A percentile compares a stretch with the other conserved stretches of the same genome.
These are phyloP conservation scores for Austropuccinia psidii DNA, from an alignment of 1,284 basidiomycete genomes.

Conservation along the genomic window DNA sequence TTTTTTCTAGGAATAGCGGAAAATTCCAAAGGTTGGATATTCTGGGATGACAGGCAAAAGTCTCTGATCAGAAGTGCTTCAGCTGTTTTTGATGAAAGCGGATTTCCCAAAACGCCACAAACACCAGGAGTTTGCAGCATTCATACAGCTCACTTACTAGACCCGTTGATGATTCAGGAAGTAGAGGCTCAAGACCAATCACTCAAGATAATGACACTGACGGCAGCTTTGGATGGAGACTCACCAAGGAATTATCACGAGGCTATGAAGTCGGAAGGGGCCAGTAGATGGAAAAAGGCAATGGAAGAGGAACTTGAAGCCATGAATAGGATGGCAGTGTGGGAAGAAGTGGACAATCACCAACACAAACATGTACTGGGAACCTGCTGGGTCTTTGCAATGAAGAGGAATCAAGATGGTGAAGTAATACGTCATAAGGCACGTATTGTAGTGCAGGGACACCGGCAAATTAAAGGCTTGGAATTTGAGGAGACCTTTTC, in stretches of 20 bases:
- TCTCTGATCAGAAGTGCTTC: background rate
- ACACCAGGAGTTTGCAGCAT: no score
- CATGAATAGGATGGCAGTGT: background rate
- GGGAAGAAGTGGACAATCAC: background rate
- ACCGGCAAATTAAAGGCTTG: background rate
- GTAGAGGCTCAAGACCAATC: no score
- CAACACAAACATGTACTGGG: background rate
- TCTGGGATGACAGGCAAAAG: background rate
- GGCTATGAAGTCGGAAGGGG: background rate
- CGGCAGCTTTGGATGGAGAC: no score
- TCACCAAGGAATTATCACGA: background rate
- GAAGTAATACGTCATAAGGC: background rate
- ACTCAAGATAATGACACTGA: no score
- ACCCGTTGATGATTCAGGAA: no score
- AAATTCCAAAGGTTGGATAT: background rate
- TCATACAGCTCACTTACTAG: no score
- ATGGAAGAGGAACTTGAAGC: background rate
- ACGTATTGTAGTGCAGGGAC: background rate
- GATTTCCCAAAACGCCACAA: no score
- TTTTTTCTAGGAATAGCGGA: background rate
- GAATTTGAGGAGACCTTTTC: background rate
- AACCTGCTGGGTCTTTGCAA: background rate
- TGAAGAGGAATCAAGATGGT: background rate
- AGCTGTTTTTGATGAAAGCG: background rate
- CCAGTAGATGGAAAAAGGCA: background rate